phyloP scores from a whole-genome alignment of 805 yeast genomes.

The Ogataea philodendri region DNA sequence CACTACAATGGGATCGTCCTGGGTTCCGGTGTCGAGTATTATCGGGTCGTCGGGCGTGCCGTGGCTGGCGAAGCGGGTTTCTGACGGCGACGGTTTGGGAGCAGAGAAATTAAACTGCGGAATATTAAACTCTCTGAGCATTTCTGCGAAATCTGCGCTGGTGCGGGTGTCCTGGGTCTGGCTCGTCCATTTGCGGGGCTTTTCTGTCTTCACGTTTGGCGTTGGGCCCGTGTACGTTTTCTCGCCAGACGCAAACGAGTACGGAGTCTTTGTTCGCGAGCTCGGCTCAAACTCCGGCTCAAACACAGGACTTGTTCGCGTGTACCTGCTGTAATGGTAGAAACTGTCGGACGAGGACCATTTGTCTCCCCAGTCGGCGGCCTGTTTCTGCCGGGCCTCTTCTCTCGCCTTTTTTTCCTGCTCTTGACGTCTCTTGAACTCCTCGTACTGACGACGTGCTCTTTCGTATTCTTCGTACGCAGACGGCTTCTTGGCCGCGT shows the following conservation, averaged over 20 bases:
- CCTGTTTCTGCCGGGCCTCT: slow-evolving; percentile 11
- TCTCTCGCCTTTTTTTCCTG: slow-evolving; percentile 17
- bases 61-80: too few relatives aligned
- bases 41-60: slow-evolving; percentile 29
- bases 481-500: slow-evolving; percentile 3
- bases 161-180: neutral
- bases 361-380: slow-evolving; percentile 9
- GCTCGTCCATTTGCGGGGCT: slow-evolving; percentile 2
- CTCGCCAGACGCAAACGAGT: slow-evolving; percentile 28
- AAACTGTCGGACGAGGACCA: slow-evolving; percentile 12
- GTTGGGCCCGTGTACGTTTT: slow-evolving; percentile 28
- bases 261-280: too few relatives aligned
- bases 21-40: slow-evolving; percentile 28
- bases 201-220: slow-evolving; percentile 16
- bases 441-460: slow-evolving; percentile 25
- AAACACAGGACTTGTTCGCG: neutral
- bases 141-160: slow-evolving; percentile 2
- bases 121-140: neutral
- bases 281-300: too few relatives aligned
- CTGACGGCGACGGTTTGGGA: too few relatives aligned
- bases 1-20: slow-evolving; percentile 31
- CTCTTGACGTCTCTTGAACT: slow-evolving; percentile 18
- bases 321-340: slow-evolving; percentile 13
- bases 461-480: slow-evolving; percentile 25
- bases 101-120: slow-evolving; percentile 2